Conservation (phyloP, 2,329 filamentous ascomycete species). For the Xylariaceae sp. region DNA sequence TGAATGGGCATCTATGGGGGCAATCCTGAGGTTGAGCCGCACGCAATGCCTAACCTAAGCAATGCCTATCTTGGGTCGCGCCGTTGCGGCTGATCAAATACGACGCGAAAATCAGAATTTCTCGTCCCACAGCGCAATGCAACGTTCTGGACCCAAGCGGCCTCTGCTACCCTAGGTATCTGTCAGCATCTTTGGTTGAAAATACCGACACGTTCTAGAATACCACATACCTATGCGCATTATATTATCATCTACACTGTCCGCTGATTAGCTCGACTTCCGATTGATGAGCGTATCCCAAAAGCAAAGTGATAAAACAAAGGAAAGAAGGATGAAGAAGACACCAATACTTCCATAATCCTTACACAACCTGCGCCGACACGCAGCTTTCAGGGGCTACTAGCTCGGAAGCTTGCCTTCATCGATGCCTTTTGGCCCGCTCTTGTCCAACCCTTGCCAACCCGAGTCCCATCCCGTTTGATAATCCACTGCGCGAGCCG, state of each 20-base stretch:
- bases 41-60: neutral
- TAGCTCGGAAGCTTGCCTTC: slow-evolving; percentile 20
- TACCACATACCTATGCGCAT: slow-evolving; percentile 9
- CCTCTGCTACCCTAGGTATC: neutral
- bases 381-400: neutral
- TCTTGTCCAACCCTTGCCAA: slow-evolving; percentile 52
- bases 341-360: slow-evolving; percentile 8
- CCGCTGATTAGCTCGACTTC: slow-evolving; percentile 1
- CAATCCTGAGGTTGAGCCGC: slow-evolving; percentile 6
- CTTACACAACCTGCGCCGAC: slow-evolving; percentile 2
- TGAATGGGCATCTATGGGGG: neutral
- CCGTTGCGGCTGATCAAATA: slow-evolving; percentile 9
- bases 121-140: neutral
- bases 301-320: neutral
- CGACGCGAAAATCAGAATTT: neutral
- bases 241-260: slow-evolving; percentile 1
- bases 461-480: slow-evolving; percentile 42
- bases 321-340: slow-evolving; percentile 1
- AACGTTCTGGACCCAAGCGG: slow-evolving; percentile 1
- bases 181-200: slow-evolving; percentile 1
- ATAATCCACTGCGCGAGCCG: slow-evolving; percentile 42
- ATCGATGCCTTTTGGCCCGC: slow-evolving; percentile 36
- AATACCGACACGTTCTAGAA: slow-evolving; percentile 1
- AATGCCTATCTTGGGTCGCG: neutral
- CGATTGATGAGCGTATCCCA: slow-evolving; percentile 14